These are phyloP conservation scores for Candida labiduridarum DNA, from an alignment of 1,139 yeast genomes.

Conservation along the genomic window DNA sequence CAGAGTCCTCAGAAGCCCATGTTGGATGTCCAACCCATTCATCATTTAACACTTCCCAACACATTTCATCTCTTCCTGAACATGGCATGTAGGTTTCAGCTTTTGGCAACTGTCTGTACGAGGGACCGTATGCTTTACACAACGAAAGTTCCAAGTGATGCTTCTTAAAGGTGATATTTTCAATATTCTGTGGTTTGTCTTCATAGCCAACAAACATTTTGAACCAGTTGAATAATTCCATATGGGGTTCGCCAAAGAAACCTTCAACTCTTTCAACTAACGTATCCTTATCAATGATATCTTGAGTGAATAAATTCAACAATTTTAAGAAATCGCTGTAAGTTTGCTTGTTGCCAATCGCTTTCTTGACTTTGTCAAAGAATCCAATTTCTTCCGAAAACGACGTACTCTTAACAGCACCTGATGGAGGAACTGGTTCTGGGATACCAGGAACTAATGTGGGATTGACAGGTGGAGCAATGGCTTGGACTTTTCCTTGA, in stretches of 20 bases:
- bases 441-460: slow-evolving; percentile 84
- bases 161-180: slow-evolving; percentile 84
- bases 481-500: slow-evolving; percentile 16
- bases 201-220: slow-evolving; percentile 89
- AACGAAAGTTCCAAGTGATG: slow-evolving; percentile 86
- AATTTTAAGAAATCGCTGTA: slow-evolving; percentile 90
- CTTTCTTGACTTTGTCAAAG: slow-evolving; percentile 90
- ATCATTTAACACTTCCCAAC: slow-evolving; percentile 97
- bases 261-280: slow-evolving; percentile 84
- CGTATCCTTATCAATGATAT: slow-evolving; percentile 80
- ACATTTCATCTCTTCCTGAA: slow-evolving; percentile 97
- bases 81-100: slow-evolving; percentile 97
- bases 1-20: slow-evolving; percentile 99
- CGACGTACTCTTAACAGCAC: slow-evolving; percentile 53
- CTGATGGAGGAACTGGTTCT: slow-evolving; percentile 77
- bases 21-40: slow-evolving; percentile 99
- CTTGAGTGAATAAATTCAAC: slow-evolving; percentile 84
- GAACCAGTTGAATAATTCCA: slow-evolving; percentile 88
- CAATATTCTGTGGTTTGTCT: slow-evolving; percentile 75
- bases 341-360: slow-evolving; percentile 84
- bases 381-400: slow-evolving; percentile 83
- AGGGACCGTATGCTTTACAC: slow-evolving; percentile 90
- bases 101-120: slow-evolving; percentile 90
- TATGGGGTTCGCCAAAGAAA: slow-evolving; percentile 74
- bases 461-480: slow-evolving; percentile 46